phyloP scores from a whole-genome alignment of 257 asterid genomes.

The Solanum ossicruentum region DNA sequence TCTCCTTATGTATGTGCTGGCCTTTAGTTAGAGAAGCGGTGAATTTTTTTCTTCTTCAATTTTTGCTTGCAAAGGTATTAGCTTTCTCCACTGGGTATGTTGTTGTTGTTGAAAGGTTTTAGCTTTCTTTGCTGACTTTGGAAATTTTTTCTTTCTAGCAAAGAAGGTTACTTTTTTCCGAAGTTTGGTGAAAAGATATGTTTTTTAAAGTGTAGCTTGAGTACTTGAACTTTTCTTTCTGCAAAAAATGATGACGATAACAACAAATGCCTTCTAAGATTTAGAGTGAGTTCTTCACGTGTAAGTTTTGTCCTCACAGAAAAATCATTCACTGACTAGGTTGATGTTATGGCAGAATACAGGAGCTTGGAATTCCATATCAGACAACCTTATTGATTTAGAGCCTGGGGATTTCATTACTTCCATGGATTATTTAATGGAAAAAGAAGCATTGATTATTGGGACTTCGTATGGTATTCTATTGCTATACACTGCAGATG shows the following conservation, averaged over 20 bases:
- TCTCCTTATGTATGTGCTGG: not conserved
- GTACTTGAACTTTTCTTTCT: not conserved
- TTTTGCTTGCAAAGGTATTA: not conserved
- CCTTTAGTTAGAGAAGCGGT: not conserved
- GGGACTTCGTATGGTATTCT: conserved; percentile 80
- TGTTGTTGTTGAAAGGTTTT: not conserved
- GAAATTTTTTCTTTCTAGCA: not conserved
- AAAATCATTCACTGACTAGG: conserved; percentile 3
- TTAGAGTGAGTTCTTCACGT: not conserved
- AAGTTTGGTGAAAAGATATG: not conserved
- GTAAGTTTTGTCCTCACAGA: not conserved
- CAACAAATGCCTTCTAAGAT: not conserved
- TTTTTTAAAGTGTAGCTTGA: not conserved
- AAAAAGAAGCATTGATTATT: conserved; percentile 76
- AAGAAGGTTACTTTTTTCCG: not conserved
- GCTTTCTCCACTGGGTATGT: too few relatives aligned
- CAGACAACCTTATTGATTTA: conserved; percentile 38
- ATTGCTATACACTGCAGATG: conserved; percentile 51
- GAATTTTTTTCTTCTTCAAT: not conserved
- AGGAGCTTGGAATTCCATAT: conserved; percentile 28
- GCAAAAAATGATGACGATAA: not conserved
- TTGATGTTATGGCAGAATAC: conserved; percentile 25
- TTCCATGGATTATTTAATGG: conserved; percentile 82
- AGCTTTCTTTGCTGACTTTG: not conserved
- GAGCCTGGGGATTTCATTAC: conserved; percentile 75